Conservation (phyloP, 208 protist species). For the Herpetomonas muscarum region DNA sequence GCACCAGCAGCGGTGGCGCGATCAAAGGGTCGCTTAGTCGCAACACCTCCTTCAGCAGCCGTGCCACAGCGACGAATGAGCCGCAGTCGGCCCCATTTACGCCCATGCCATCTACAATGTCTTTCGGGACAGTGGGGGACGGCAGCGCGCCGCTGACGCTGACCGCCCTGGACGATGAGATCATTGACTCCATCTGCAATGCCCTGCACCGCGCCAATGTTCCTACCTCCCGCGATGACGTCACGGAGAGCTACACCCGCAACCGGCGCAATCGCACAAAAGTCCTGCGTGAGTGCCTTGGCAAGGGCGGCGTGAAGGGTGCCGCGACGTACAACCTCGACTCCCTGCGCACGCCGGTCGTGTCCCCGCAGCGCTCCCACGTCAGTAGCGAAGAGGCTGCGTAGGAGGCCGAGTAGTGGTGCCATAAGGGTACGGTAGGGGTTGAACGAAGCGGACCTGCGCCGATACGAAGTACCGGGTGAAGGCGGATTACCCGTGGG, state of each 20-base stretch:
- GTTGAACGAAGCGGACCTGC: too few species aligned
- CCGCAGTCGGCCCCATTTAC: background rate
- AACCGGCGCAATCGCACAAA: constrained; percentile 19
- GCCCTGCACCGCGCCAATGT: constrained; percentile 13
- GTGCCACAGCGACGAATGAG: background rate
- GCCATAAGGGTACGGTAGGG: too few species aligned
- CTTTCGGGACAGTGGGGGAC: background rate
- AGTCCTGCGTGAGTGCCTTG: constrained; percentile 22
- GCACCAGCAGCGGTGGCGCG: too few species aligned
- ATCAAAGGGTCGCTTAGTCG: too few species aligned
- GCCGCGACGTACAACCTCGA: background rate
- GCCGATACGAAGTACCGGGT: too few species aligned
- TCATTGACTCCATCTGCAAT: constrained; percentile 19
- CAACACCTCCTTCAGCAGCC: constrained; percentile 10
- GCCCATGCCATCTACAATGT: background rate
- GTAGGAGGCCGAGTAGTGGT: background rate
- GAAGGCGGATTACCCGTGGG: too few species aligned
- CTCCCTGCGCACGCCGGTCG: background rate
- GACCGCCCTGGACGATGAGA: constrained; percentile 19
- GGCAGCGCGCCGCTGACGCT: constrained; percentile 9
- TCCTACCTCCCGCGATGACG: constrained; percentile 12
- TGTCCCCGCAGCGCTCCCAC: background rate
- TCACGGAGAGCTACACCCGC: constrained; percentile 24
- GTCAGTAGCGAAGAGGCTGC: background rate
- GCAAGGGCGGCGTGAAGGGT: background rate